phyloP scores from a whole-genome alignment of 257 asterid species.

The Jaltomata sinuosa region DNA sequence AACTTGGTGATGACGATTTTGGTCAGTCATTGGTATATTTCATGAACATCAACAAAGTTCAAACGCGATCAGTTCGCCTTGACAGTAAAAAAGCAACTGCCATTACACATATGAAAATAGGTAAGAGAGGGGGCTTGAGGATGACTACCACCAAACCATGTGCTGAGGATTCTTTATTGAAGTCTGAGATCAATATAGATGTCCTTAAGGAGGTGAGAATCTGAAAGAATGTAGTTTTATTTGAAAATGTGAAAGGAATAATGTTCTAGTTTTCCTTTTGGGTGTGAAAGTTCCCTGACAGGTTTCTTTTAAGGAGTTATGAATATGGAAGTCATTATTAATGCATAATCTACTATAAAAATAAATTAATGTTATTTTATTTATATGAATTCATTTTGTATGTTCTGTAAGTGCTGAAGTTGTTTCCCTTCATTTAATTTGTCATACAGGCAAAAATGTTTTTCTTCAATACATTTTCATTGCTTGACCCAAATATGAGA shows the following conservation, averaged over 20 bases:
- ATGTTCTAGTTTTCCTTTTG: not conserved
- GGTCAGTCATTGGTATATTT: constrained; percentile 71
- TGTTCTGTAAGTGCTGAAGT: not conserved
- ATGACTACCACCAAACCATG: constrained; percentile 55
- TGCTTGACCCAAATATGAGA: constrained; percentile 69
- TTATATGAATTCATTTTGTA: not conserved
- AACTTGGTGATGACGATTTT: constrained; percentile 71
- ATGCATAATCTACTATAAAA: not conserved
- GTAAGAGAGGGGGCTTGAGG: constrained; percentile 69
- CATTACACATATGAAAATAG: constrained; percentile 61
- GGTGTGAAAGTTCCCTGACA: not conserved
- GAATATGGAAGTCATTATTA: not conserved
- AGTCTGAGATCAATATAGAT: constrained; percentile 76
- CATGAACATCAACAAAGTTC: constrained; percentile 58
- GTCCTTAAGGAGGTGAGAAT: constrained; percentile 78
- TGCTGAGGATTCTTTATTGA: constrained; percentile 71
- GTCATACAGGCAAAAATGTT: constrained; percentile 75
- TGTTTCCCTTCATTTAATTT: not conserved
- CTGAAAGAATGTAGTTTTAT: not conserved
- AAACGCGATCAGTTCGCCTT: constrained; percentile 64
- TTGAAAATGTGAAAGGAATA: not conserved
- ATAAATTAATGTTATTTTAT: not conserved
- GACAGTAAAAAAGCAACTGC: constrained; percentile 54
- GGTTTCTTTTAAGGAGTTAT: not conserved
- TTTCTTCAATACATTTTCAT: constrained; percentile 79